Percentiles rank a stretch among this genome's conserved stretches.
Conservation (phyloP, 805 yeast genomes). For the Cyberlindnera euphorbiiphila region DNA sequence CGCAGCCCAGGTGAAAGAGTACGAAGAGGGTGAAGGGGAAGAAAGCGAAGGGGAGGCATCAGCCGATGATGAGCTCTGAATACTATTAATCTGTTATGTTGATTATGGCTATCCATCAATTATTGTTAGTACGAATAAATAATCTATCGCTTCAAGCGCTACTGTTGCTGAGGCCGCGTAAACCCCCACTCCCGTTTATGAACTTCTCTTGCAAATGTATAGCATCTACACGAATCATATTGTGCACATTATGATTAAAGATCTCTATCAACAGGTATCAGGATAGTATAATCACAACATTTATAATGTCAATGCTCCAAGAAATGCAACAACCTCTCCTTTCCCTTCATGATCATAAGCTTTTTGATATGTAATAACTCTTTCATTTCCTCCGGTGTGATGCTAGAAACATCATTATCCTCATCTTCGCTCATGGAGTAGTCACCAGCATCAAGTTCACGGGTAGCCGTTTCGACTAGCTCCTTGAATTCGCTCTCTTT, state of each 20-base stretch:
- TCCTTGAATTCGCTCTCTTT: constrained; percentile 43
- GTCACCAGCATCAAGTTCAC: constrained; percentile 24
- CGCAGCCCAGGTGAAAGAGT: constrained; percentile 22
- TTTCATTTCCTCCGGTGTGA: constrained; percentile 37
- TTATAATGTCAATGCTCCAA: constrained; percentile 31
- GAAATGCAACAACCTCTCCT: constrained; percentile 58
- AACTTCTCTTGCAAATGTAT: no score
- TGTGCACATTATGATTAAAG: no score
- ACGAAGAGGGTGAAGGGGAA: constrained; percentile 20
- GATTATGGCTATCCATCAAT: no score
- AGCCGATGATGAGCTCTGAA: constrained; percentile 3
- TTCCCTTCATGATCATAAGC: constrained; percentile 67
- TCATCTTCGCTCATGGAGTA: constrained; percentile 16
- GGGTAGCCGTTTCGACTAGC: constrained; percentile 40
- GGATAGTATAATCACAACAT: not conserved
- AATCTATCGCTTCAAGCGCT: no score
- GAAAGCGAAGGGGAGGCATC: constrained; percentile 15
- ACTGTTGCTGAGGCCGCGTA: no score
- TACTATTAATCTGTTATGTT: not conserved
- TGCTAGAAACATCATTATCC: constrained; percentile 2
- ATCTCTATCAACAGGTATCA: not conserved
- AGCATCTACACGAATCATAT: no score
- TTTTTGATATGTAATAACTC: constrained; percentile 54
- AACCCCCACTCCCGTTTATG: no score
- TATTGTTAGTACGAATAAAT: no score